phyloP scores from a whole-genome alignment of 169 alveolate species.

The Plasmodium coatneyi region DNA sequence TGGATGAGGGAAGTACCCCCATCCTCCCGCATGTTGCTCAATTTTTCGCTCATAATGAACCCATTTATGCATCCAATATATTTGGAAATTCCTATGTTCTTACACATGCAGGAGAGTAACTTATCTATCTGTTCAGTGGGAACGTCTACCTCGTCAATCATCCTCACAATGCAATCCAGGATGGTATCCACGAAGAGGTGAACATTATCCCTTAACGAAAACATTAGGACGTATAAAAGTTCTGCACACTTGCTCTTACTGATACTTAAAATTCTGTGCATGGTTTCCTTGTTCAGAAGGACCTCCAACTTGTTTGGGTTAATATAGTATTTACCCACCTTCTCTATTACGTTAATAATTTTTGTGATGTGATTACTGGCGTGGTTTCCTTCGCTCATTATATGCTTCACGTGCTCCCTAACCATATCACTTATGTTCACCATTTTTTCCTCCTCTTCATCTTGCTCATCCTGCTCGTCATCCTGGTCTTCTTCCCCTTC shows the following conservation, averaged over 20 bases:
- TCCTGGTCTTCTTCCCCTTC: neutral
- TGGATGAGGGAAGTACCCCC: neutral
- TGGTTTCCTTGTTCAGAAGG: slow-evolving; percentile 15
- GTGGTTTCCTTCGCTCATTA: slow-evolving; percentile 13
- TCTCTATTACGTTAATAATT: slow-evolving; percentile 54
- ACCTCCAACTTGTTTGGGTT: slow-evolving; percentile 52
- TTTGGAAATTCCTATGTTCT: slow-evolving; percentile 55
- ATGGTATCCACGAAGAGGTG: slow-evolving; percentile 26
- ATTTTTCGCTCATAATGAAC: slow-evolving; percentile 29
- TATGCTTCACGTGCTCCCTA: slow-evolving; percentile 13
- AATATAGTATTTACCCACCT: slow-evolving; percentile 51
- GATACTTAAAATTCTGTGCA: slow-evolving; percentile 13
- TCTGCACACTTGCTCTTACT: slow-evolving; percentile 60
- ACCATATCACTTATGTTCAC: slow-evolving; percentile 30
- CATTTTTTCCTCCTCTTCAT: slow-evolving; percentile 52
- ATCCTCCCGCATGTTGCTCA: slow-evolving; percentile 7
- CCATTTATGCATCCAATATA: slow-evolving; percentile 48
- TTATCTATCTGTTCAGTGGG: slow-evolving; percentile 41
- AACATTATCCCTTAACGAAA: slow-evolving; percentile 55
- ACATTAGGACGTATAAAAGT: slow-evolving; percentile 27
- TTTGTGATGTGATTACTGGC: neutral
- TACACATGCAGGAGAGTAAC: slow-evolving; percentile 43
- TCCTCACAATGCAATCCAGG: slow-evolving; percentile 18
- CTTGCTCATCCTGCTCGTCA: neutral
- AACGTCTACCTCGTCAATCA: slow-evolving; percentile 44